Evolutionary conservation across 768 basidiomycete species (phyloP).

Genomic region (Epithele typhae): DNA sequence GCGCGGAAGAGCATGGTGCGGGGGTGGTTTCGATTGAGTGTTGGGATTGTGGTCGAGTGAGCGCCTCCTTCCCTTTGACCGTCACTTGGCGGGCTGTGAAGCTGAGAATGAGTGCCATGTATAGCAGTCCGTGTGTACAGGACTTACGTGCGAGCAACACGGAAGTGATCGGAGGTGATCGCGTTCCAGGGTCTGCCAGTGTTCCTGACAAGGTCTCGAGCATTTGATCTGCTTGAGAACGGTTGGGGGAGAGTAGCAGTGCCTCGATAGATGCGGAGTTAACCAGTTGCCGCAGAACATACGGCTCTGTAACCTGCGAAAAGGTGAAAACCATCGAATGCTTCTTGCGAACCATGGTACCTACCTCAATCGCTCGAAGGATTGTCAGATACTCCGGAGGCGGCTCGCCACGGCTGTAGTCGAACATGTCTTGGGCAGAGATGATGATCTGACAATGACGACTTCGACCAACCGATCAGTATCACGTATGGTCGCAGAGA

Average conservation of each 20-base stretch:
- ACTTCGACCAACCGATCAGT: conserved; percentile 28
- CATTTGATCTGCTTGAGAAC: conserved; percentile 57
- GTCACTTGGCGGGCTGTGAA: no score
- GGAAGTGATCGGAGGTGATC: conserved; percentile 60
- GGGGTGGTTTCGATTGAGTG: conserved; percentile 29
- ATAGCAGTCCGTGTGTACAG: no score
- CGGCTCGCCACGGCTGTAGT: conserved; percentile 73
- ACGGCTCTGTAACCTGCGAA: conserved; percentile 63
- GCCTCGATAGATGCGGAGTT: conserved; percentile 71
- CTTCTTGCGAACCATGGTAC: conserved; percentile 25
- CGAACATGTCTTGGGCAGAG: conserved; percentile 72
- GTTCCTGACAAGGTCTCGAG: conserved; percentile 34
- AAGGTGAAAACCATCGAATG: no score
- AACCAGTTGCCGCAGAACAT: conserved; percentile 78
- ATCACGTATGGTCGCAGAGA: no score
- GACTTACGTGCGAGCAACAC: conserved; percentile 59
- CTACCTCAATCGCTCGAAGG: conserved; percentile 75
- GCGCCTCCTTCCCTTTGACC: conserved; percentile 76
- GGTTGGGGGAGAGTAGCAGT: conserved; percentile 57
- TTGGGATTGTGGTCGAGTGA: conserved; percentile 38
- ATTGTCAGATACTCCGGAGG: conserved; percentile 61
- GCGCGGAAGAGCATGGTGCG: conserved; percentile 49
- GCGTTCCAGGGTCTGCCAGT: conserved; percentile 25
- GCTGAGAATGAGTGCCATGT: no score
- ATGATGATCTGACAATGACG: conserved; percentile 51